Conservation (phyloP, 306 rosid genomes). For the Trifolium repens region DNA sequence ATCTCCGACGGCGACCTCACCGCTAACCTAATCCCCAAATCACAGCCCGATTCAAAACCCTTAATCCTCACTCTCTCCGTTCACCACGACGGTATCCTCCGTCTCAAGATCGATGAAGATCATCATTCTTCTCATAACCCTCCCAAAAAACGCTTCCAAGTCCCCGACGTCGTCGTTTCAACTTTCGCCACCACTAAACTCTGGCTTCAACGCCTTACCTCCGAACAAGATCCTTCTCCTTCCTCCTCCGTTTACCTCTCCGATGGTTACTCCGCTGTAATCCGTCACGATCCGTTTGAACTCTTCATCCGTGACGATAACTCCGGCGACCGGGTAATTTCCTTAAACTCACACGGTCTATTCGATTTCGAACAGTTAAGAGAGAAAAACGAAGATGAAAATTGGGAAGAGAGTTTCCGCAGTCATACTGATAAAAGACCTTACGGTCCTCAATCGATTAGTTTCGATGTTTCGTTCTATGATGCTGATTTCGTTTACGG, state of each 20-base stretch:
- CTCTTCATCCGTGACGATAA: conserved; percentile 66
- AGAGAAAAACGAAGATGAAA: conserved; percentile 68
- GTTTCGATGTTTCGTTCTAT: conserved; percentile 85
- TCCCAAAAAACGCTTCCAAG: conserved; percentile 76
- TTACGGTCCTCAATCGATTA: conserved; percentile 87
- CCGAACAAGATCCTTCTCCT: conserved; percentile 64
- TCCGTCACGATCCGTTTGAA: conserved; percentile 89
- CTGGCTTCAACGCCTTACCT: conserved; percentile 64
- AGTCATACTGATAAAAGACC: conserved; percentile 80
- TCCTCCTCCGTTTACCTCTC: conserved; percentile 65
- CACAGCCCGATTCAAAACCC: conserved; percentile 49
- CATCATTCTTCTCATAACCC: conserved; percentile 61
- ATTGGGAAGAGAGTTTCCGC: conserved; percentile 80
- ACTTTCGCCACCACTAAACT: conserved; percentile 62
- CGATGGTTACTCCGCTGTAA: conserved; percentile 73
- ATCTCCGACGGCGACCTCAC: conserved; percentile 74
- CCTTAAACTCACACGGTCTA: conserved; percentile 79
- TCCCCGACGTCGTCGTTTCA: conserved; percentile 75
- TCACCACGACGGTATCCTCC: conserved; percentile 65
- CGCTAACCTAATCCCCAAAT: conserved; percentile 64
- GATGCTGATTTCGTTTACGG: conserved; percentile 88
- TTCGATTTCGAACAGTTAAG: conserved; percentile 87
- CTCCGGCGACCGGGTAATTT: conserved; percentile 66
- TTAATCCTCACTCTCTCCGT: conserved; percentile 76
- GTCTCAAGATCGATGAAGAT: conserved; percentile 88